Conservation (phyloP, 2,329 filamentous ascomycete species). For the Aspergillus novofumigatus region DNA sequence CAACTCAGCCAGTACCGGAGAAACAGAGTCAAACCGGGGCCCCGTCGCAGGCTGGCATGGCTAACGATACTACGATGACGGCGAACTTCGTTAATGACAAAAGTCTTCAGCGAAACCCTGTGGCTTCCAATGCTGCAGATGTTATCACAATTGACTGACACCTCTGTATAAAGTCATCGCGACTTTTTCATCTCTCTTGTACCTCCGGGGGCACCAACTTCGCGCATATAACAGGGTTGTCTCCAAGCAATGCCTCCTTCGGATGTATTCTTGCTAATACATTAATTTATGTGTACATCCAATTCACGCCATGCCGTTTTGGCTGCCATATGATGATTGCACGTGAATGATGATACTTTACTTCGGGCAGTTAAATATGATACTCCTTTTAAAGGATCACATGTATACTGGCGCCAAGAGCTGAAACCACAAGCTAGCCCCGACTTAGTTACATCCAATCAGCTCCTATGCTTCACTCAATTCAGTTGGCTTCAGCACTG, state of each 20-base stretch:
- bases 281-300: not conserved
- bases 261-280: not conserved
- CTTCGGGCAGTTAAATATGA: not conserved
- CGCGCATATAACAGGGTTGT: not conserved
- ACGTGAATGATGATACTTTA: not conserved
- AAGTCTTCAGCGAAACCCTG: conserved; percentile 1
- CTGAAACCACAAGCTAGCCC: not conserved
- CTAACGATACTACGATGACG: not conserved
- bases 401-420: not conserved
- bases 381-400: not conserved
- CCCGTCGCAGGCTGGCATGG: not conserved
- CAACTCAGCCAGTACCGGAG: not conserved
- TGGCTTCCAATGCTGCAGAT: conserved; percentile 20
- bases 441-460: not conserved
- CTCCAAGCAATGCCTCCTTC: not conserved
- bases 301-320: not conserved
- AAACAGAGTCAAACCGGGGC: not conserved
- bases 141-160: conserved; percentile 37
- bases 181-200: not conserved
- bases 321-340: not conserved
- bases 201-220: no score
- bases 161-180: not conserved
- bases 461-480: not conserved
- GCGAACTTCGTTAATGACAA: not conserved
- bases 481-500: not conserved